Percentiles rank a stretch among this genome's conserved stretches.
These are phyloP conservation scores for Pseudotsuga menziesii DNA, from an alignment of 75 land plant species.

Conservation along the genomic window DNA sequence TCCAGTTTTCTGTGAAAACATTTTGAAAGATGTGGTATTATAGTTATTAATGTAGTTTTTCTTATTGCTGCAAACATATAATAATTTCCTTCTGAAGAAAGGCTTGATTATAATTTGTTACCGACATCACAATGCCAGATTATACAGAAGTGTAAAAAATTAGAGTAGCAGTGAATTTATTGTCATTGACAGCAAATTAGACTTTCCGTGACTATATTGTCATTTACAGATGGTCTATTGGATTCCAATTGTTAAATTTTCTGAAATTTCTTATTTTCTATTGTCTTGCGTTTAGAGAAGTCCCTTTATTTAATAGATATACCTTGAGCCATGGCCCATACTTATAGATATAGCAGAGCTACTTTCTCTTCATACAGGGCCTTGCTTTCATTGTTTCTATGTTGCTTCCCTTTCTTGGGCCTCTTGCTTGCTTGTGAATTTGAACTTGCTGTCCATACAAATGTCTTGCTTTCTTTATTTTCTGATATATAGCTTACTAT, in stretches of 20 bases:
- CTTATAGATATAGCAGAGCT: neutral
- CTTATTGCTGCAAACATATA: too few relatives aligned
- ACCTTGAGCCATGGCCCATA: neutral
- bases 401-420: neutral
- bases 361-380: neutral
- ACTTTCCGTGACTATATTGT: too few relatives aligned
- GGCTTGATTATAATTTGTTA: neutral
- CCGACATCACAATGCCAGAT: neutral
- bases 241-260: neutral
- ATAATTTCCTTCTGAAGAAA: too few relatives aligned
- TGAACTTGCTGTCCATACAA: neutral
- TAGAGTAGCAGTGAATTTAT: neutral
- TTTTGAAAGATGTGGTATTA: too few relatives aligned
- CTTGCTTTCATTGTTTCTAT: neutral
- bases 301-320: neutral
- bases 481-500: neutral
- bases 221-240: neutral
- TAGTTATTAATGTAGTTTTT: too few relatives aligned
- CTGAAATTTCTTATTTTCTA: neutral
- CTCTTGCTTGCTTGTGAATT: neutral
- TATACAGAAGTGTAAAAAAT: neutral
- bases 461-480: neutral
- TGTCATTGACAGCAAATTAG: neutral
- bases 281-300: neutral
- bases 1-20: too few relatives aligned